Conservation (phyloP, 371 early-diverging fungal species). For the Syncephalastrum sp. region DNA sequence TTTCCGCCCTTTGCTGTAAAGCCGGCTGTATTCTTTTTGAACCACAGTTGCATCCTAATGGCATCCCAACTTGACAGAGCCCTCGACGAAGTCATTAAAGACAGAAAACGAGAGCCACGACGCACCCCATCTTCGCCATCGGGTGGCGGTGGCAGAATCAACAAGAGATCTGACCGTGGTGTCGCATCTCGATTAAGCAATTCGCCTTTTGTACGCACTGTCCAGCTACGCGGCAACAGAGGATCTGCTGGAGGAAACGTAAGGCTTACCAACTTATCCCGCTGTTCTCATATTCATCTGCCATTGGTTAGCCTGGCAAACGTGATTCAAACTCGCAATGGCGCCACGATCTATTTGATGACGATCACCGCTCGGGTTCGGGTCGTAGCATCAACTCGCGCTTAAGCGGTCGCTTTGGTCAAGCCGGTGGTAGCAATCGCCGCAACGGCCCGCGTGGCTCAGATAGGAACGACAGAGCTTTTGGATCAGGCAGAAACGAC, state of each 20-base stretch:
- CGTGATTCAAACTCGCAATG: constrained; percentile 26
- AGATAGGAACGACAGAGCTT: no score
- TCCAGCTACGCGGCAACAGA: constrained; percentile 23
- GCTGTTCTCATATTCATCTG: not conserved
- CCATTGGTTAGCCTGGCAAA: constrained; percentile 15
- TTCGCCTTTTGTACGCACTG: constrained; percentile 34
- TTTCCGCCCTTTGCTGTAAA: no score
- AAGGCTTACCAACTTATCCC: no score
- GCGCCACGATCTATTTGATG: constrained; percentile 41
- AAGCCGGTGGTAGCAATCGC: constrained; percentile 2
- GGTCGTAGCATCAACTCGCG: constrained; percentile 24
- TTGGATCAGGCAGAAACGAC: constrained; percentile 5
- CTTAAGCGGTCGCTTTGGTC: constrained; percentile 21
- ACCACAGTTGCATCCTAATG: constrained; percentile 17
- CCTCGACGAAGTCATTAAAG: constrained; percentile 54
- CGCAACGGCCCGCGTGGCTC: not conserved
- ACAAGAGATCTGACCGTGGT: constrained; percentile 25
- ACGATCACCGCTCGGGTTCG: constrained; percentile 11
- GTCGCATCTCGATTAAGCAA: constrained; percentile 15
- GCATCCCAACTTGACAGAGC: constrained; percentile 45
- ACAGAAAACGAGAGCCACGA: constrained; percentile 28
- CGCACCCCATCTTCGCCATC: constrained; percentile 11
- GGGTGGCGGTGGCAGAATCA: constrained; percentile 22
- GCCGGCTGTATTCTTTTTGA: not conserved
- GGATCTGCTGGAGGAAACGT: constrained; percentile 5